Evolutionary conservation across 306 rosid species (phyloP), one percentile per base, ranked within the genome.

Genomic region (Vicia sativa): DNA sequence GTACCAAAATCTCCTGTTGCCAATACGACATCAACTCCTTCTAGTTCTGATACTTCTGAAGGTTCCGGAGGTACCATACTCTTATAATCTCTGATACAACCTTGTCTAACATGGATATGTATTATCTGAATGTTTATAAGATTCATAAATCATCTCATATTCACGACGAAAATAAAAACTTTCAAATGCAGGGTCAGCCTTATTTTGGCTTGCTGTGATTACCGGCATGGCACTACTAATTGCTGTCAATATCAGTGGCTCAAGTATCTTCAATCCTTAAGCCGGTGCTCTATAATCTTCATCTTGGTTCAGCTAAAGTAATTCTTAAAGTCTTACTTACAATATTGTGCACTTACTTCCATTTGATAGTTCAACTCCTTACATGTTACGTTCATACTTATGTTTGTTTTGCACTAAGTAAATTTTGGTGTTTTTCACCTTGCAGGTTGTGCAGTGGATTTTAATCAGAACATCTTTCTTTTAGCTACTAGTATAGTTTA

Each of bases 221-320:
- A 81, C 97, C 3, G 37, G 95, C 80, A 53, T 85, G 56, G 85
- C 92, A 0, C 68, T 87, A 57, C 79, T 95, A 61, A 88, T 88
- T 80, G 85, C 99, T 46, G 6, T 84, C 79, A 87, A 83, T 65
- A 78, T 90, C 34, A 91, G 96, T 19, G 91, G 97, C 69, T 88
- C 97, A 48, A 82, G 80, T 78, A 65, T 95, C 75, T 95, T 95
- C 91, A 95, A 93, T 79, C 99, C 97, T 62, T 93, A 77, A 88
- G 57, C 57, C 46, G 67, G 67, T 21, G 3, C 61, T 6, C 14
- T 56, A 49, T 68, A 66, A 77, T 78, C 53, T 65, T 50, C 48
- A 25, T 67, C 74, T 70, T 57, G 19, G 55, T 77, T 72, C 77
- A 76, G 35, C 60, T 70, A 57, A 77, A 70, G 85, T 82, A 80